Percentiles rank a stretch among this genome's conserved stretches.
These are phyloP conservation scores for Didymella pomorum DNA, from an alignment of 2,329 filamentous ascomycete genomes.

Conservation along the genomic window DNA sequence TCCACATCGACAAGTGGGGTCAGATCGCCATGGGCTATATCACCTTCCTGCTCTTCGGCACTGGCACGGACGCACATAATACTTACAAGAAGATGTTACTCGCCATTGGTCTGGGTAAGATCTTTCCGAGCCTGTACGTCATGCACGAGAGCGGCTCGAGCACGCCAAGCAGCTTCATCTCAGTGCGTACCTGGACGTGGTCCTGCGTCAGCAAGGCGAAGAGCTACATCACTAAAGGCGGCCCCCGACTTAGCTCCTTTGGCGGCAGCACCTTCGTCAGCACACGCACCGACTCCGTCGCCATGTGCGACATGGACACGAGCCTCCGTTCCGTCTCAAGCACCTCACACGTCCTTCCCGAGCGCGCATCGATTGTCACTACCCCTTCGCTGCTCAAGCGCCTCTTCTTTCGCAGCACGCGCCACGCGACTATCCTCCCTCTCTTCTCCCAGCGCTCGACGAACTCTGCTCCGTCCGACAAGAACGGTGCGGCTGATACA, in stretches of 20 bases:
- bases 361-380: neutral
- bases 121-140: slow-evolving; percentile 42
- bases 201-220: slow-evolving; percentile 36
- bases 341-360: slow-evolving; percentile 15
- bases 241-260: slow-evolving; percentile 17
- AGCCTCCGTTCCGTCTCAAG: slow-evolving; percentile 21
- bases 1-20: slow-evolving; percentile 66
- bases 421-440: slow-evolving; percentile 27
- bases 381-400: slow-evolving; percentile 30
- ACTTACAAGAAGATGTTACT: slow-evolving; percentile 41
- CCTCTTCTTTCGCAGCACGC: slow-evolving; percentile 25
- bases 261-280: slow-evolving; percentile 25
- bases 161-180: slow-evolving; percentile 28
- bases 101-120: slow-evolving; percentile 36
- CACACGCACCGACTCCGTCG: slow-evolving; percentile 25
- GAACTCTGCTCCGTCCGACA: neutral
- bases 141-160: slow-evolving; percentile 24
- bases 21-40: slow-evolving; percentile 62
- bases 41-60: slow-evolving; percentile 70
- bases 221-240: slow-evolving; percentile 30
- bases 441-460: slow-evolving; percentile 23
- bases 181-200: slow-evolving; percentile 28
- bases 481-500: slow-evolving; percentile 6
- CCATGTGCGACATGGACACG: slow-evolving; percentile 2
- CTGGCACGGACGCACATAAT: slow-evolving; percentile 65